Evolutionary conservation across 352 stramenopile genomes (phyloP).

Genomic region (Globisporangium irregulare): DNA sequence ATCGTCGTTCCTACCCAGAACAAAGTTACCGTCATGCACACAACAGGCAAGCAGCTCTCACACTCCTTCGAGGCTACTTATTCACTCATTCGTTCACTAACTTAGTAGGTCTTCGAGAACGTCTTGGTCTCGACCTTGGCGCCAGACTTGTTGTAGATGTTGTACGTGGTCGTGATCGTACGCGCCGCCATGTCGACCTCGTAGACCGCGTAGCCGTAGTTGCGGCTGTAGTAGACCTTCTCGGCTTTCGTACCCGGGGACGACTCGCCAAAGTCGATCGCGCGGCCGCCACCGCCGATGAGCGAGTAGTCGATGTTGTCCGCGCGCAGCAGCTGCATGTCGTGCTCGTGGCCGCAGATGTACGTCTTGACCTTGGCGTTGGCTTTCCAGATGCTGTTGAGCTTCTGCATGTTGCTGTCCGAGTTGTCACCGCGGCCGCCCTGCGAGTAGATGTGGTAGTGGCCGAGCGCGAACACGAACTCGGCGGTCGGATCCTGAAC

Average conservation of each 20-base stretch:
- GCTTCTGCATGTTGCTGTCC: constrained; percentile 24
- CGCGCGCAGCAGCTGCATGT: constrained; percentile 36
- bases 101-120: constrained; percentile 28
- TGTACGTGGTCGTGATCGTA: constrained; percentile 33
- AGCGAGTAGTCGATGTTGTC: constrained; percentile 34
- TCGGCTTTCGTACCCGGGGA: constrained; percentile 27
- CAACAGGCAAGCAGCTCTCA: background rate
- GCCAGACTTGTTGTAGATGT: constrained; percentile 34
- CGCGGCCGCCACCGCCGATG: constrained; percentile 33
- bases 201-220: constrained; percentile 36
- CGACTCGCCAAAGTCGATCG: constrained; percentile 26
- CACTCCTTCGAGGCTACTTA: background rate
- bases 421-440: constrained; percentile 30
- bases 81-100: background rate
- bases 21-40: background rate
- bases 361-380: constrained; percentile 32
- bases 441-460: constrained; percentile 36
- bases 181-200: constrained; percentile 24
- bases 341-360: constrained; percentile 40
- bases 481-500: constrained; percentile 20
- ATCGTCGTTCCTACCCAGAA: background rate
- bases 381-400: constrained; percentile 22
- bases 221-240: constrained; percentile 31
- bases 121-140: constrained; percentile 25
- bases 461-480: constrained; percentile 21